Evolutionary conservation across 176 grass and related monocot genomes (phyloP), one percentile per base, ranked within the genome.

Genomic region (Aegilops tauschii): DNA sequence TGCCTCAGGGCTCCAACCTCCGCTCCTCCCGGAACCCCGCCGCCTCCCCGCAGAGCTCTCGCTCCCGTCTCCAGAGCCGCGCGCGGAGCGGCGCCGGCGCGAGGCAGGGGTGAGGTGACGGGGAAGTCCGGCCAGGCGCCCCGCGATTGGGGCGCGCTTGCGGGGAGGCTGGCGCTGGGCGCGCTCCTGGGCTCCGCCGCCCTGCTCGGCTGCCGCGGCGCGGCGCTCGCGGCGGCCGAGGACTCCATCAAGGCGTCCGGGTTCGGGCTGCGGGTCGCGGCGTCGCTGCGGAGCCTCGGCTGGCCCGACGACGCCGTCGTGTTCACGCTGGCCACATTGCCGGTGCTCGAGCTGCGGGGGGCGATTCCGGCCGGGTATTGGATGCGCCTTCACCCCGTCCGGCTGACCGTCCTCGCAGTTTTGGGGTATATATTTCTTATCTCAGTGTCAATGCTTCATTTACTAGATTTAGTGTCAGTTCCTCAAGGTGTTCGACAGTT

Each of bases 351-450:
- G 88, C 91, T 98, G 73, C 88, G 93, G 6, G 96, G 96, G 12
- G 92, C 96, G 9, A 98, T 98, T 80, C 96, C 92, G 45, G 93
- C 86, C 32, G 96, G 96, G 34, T 98, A 98, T 54, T 98, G 93
- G 96, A 90, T 98, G 96, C 88, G 85, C 81, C 90, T 98, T 7
- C 65, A 98, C 83, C 93, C 92, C 27, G 61, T 92, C 59, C 87
- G 83, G 61, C 88, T 98, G 31, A 98, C 93, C 73, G 32, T 94
- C 86, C 86, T 98, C 9, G 86, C 93, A 40, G 45, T 98, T 91
- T 71, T 98, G 31, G 96, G 93, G 96, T 98, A 87, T 98, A 87
- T 83, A 52, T 32, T 10, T 8, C 21, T 50, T 61, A 16, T 23
- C 11, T n/a, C 23, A 3, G 1, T 73, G 35, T 12, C 67, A 12